A percentile compares a stretch with the other conserved stretches of the same genome.
These are phyloP conservation scores for Liriodendron chinense DNA, from an alignment of 164 flowering plant species.

Conservation along the genomic window DNA sequence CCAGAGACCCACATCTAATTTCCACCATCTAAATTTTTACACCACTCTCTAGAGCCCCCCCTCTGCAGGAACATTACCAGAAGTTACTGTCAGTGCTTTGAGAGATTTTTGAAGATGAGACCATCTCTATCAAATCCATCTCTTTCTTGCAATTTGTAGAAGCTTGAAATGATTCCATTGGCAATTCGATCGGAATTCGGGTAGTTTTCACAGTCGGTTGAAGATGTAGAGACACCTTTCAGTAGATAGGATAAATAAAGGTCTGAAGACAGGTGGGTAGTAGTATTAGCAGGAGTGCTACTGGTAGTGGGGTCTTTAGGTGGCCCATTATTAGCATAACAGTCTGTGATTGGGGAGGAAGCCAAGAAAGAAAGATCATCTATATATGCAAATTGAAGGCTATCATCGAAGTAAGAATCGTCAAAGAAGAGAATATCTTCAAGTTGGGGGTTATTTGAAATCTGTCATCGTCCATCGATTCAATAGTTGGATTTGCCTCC, in stretches of 20 bases:
- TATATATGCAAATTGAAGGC: constrained; percentile 1
- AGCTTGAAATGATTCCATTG: constrained; percentile 14
- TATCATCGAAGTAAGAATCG: not conserved
- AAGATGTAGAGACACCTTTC: constrained; percentile 29
- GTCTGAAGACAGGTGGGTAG: constrained; percentile 38
- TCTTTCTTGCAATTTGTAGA: constrained; percentile 32
- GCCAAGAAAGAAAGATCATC: constrained; percentile 10
- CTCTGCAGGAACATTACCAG: not conserved
- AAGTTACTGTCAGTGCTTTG: constrained; percentile 6
- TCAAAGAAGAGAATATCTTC: constrained; percentile 3
- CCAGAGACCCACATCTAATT: not conserved
- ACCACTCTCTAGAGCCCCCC: not conserved
- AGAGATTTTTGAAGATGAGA: constrained; percentile 24
- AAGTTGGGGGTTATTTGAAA: not conserved
- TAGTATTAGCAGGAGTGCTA: not conserved
- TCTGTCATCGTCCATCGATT: not conserved
- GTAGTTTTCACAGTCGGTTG: not conserved
- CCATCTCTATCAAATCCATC: constrained; percentile 76
- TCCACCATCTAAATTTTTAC: not conserved
- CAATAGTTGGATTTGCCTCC: not conserved
- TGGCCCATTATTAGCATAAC: not conserved
- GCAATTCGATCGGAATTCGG: constrained; percentile 15
- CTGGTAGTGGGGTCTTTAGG: not conserved
- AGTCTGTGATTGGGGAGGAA: constrained; percentile 8
- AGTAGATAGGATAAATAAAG: constrained; percentile 43